These are phyloP conservation scores for Colletotrichum shisoi DNA, from an alignment of 2,329 filamentous ascomycete species.

Conservation along the genomic window DNA sequence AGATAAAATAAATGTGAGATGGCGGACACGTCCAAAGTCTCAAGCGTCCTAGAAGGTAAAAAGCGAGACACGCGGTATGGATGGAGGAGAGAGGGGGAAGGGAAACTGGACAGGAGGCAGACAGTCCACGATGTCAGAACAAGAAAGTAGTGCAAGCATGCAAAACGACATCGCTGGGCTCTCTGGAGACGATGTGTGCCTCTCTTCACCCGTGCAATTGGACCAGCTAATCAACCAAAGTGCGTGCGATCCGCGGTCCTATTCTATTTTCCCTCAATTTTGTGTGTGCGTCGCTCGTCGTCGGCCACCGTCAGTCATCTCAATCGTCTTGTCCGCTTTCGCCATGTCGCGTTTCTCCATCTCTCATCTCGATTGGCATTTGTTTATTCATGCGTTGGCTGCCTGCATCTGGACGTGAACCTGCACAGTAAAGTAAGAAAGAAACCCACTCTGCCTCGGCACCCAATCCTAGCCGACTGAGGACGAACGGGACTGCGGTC, in stretches of 20 bases:
- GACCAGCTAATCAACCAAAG: not conserved
- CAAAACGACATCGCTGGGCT: constrained; percentile 20
- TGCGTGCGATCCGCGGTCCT: constrained; percentile 6
- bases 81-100: not conserved
- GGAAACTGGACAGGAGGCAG: not conserved
- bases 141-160: constrained; percentile 11
- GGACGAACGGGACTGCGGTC: too few relatives aligned
- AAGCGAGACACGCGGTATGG: constrained; percentile 1
- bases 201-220: not conserved
- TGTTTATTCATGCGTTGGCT: constrained; percentile 37
- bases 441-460: constrained; percentile 11
- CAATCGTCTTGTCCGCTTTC: not conserved
- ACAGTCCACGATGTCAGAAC: not conserved
- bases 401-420: not conserved
- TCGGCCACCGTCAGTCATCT: not conserved
- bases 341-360: constrained; percentile 11
- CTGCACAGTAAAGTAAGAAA: constrained; percentile 10
- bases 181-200: not conserved
- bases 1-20: not conserved
- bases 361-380: constrained; percentile 36
- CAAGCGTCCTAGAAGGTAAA: not conserved
- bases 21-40: too few relatives aligned
- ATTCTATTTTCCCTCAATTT: not conserved
- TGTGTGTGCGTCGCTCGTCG: not conserved
- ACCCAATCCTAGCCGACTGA: constrained; percentile 13